Conservation (phyloP, 129 eudicot genomes). For the Flaveria linearis region DNA sequence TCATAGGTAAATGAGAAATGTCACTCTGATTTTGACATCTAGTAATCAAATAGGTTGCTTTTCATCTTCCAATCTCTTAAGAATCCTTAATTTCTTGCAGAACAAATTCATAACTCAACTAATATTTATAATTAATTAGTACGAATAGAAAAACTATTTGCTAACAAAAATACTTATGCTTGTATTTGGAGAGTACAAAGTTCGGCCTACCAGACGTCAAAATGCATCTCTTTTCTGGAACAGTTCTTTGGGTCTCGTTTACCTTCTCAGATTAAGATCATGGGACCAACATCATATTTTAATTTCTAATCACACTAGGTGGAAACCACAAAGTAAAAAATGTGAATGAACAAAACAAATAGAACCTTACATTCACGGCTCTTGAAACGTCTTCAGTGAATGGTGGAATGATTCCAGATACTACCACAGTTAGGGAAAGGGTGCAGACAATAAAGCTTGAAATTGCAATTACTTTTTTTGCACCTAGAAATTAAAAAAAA, state of each 20-base stretch:
- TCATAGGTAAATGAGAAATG: background rate
- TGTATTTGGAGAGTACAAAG: background rate
- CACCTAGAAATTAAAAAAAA: slow-evolving; percentile 49
- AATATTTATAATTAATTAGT: background rate
- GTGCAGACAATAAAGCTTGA: slow-evolving; percentile 53
- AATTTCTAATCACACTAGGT: background rate
- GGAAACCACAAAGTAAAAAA: slow-evolving; percentile 14
- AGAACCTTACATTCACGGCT: slow-evolving; percentile 76
- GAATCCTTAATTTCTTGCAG: background rate
- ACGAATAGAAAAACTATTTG: slow-evolving; percentile 5
- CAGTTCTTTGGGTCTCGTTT: background rate
- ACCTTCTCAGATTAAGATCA: slow-evolving; percentile 3
- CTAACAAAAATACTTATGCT: background rate
- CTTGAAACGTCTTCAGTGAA: slow-evolving; percentile 81
- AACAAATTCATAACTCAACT: background rate
- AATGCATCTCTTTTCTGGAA: background rate
- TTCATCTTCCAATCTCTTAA: background rate
- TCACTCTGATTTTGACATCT: background rate
- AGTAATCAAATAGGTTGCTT: slow-evolving; percentile 5
- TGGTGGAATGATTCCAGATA: slow-evolving; percentile 62
- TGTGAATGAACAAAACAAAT: slow-evolving; percentile 18
- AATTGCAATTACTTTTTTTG: slow-evolving; percentile 52
- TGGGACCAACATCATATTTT: slow-evolving; percentile 1
- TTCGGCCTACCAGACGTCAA: background rate
- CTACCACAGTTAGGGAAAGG: slow-evolving; percentile 57